Conservation (phyloP, 1,284 basidiomycete genomes). For the Ceratobasidium sp. region DNA sequence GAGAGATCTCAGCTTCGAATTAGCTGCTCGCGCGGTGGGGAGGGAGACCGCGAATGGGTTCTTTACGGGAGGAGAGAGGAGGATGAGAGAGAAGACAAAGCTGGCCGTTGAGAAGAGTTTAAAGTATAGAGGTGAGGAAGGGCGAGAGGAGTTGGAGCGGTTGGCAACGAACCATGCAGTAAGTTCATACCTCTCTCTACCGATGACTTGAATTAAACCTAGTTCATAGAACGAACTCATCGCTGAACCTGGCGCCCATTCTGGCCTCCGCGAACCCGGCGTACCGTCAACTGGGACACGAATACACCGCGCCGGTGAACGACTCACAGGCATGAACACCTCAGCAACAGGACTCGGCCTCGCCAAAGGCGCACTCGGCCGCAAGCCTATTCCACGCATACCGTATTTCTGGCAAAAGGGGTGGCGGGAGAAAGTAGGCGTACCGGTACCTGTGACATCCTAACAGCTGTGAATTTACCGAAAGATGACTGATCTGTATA, state of each 20-base stretch:
- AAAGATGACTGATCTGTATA: slow-evolving; percentile 2
- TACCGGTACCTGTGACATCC: slow-evolving; percentile 7
- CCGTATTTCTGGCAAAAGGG: slow-evolving; percentile 34
- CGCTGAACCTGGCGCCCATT: slow-evolving; percentile 52
- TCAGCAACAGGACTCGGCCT: slow-evolving; percentile 57
- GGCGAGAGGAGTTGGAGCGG: slow-evolving; percentile 55
- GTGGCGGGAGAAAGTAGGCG: slow-evolving; percentile 38
- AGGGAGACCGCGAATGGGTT: slow-evolving; percentile 71
- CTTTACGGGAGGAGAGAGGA: slow-evolving; percentile 10
- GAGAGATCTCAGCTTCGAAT: slow-evolving; percentile 87
- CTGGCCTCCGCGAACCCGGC: slow-evolving; percentile 49
- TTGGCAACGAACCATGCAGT: slow-evolving; percentile 60
- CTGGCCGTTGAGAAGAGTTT: slow-evolving; percentile 58
- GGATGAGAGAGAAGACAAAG: slow-evolving; percentile 57
- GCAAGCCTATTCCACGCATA: slow-evolving; percentile 26
- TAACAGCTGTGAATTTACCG: too few relatives aligned
- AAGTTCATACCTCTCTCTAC: slow-evolving; percentile 52
- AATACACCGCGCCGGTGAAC: slow-evolving; percentile 56
- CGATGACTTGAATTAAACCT: neutral
- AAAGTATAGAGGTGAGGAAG: slow-evolving; percentile 57
- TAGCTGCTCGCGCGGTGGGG: slow-evolving; percentile 86
- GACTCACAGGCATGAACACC: slow-evolving; percentile 56
- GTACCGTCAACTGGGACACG: slow-evolving; percentile 31
- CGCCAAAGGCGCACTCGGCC: slow-evolving; percentile 56
- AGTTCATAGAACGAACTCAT: slow-evolving; percentile 50